phyloP scores from a whole-genome alignment of 1,284 basidiomycete genomes.

The Rhodotorula sp. region DNA sequence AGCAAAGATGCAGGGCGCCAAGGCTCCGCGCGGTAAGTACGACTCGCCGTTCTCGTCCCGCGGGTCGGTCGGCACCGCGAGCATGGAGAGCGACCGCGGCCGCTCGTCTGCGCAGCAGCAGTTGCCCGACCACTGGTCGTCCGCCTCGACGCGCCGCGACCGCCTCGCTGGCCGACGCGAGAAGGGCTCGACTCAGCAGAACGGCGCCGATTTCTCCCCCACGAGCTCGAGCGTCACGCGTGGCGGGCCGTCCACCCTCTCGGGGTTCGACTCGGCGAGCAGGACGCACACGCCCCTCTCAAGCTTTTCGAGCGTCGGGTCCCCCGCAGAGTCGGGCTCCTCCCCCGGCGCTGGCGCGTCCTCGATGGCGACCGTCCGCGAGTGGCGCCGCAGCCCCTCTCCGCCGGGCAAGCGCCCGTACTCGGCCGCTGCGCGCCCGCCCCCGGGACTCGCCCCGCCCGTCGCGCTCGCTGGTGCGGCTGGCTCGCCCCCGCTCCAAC shows the following conservation, averaged over 20 bases:
- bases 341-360: not conserved
- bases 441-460: not conserved
- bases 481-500: not conserved
- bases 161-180: constrained; percentile 33
- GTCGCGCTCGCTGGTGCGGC: not conserved
- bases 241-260: constrained; percentile 4
- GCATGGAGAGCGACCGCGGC: constrained; percentile 26
- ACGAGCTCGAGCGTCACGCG: constrained; percentile 31
- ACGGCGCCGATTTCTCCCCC: constrained; percentile 28
- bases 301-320: constrained; percentile 37
- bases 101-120: constrained; percentile 8
- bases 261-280: constrained; percentile 12
- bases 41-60: constrained; percentile 37
- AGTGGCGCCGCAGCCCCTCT: not conserved
- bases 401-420: constrained; percentile 3
- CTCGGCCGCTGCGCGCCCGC: not conserved
- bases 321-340: constrained; percentile 5
- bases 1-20: constrained; percentile 43
- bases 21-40: constrained; percentile 10
- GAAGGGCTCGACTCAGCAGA: not conserved
- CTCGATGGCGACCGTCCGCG: not conserved
- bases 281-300: constrained; percentile 33
- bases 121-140: constrained; percentile 38
- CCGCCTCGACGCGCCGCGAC: constrained; percentile 37
- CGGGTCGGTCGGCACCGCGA: constrained; percentile 31